phyloP scores from a whole-genome alignment of 495 filamentous ascomycete species.

The Daldinia grandis region DNA sequence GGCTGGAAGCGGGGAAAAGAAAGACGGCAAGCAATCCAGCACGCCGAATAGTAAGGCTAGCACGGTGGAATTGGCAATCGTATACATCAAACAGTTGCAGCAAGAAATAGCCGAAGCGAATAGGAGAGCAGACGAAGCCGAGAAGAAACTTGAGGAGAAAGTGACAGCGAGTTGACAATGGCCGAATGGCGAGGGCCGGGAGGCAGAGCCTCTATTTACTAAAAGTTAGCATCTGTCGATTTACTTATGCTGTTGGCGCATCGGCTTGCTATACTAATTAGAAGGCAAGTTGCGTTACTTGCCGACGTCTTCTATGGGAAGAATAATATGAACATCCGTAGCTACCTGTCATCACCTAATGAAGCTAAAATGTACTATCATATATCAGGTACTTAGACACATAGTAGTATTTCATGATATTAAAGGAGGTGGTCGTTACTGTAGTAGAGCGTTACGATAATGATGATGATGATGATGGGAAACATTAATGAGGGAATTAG shows the following conservation, averaged over 20 bases:
- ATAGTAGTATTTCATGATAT: constrained; percentile 4
- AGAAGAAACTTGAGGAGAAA: constrained; percentile 60
- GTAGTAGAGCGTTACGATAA: constrained; percentile 3
- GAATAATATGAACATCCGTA: constrained; percentile 29
- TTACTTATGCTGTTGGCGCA: constrained; percentile 13
- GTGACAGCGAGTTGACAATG: constrained; percentile 23
- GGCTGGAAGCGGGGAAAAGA: constrained; percentile 55
- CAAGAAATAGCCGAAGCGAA: constrained; percentile 74
- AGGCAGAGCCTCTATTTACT: neutral
- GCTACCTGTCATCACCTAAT: constrained; percentile 27
- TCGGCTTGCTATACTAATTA: constrained; percentile 18
- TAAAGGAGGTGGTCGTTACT: neutral
- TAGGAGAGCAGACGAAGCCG: constrained; percentile 68
- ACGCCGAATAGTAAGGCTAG: constrained; percentile 88
- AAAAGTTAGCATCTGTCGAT: constrained; percentile 15
- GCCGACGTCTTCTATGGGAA: constrained; percentile 10
- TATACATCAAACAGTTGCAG: constrained; percentile 89
- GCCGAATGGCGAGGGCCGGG: constrained; percentile 8
- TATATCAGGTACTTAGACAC: neutral
- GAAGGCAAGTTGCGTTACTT: constrained; percentile 16
- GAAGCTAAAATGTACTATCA: constrained; percentile 24
- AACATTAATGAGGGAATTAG: neutral
- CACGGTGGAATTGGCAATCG: constrained; percentile 94
- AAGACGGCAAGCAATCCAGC: constrained; percentile 51
- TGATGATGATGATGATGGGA: neutral